Conservation (phyloP, 2,329 filamentous ascomycete genomes). For the Aureobasidium sp. region DNA sequence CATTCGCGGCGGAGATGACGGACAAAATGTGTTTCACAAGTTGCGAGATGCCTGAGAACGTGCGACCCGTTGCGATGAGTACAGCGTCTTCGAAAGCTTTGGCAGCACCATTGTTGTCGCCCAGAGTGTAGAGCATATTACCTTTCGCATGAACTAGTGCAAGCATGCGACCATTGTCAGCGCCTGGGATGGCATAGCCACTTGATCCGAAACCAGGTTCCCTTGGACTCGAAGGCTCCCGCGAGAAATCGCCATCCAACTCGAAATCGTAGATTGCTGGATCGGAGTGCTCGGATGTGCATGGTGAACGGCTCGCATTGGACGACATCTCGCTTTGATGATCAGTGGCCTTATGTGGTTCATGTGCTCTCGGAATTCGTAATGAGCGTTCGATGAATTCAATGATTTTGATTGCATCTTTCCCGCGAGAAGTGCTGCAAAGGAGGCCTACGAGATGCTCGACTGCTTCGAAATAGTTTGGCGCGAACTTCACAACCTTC, state of each 20-base stretch:
- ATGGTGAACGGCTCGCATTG: constrained; percentile 47
- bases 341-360: constrained; percentile 44
- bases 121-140: constrained; percentile 92
- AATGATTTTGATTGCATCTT: constrained; percentile 82
- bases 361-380: constrained; percentile 41
- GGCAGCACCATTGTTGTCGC: constrained; percentile 72
- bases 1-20: constrained; percentile 45
- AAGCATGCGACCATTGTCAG: constrained; percentile 86
- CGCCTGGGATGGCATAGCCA: constrained; percentile 75
- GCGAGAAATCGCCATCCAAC: constrained; percentile 28
- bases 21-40: constrained; percentile 72
- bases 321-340: constrained; percentile 52
- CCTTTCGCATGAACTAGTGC: constrained; percentile 95
- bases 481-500: constrained; percentile 71
- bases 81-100: constrained; percentile 93
- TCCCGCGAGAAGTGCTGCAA: constrained; percentile 71
- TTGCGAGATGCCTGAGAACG: constrained; percentile 62
- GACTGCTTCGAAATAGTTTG: constrained; percentile 87
- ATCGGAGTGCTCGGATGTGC: constrained; percentile 50
- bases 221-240: constrained; percentile 31
- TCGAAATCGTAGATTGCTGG: constrained; percentile 52
- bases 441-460: constrained; percentile 88
- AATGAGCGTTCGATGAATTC: constrained; percentile 73
- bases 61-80: constrained; percentile 71
- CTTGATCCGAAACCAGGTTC: constrained; percentile 63